A percentile compares a stretch with the other conserved stretches of the same genome.
Evolutionary conservation across 2,329 filamentous ascomycete species (phyloP).

Genomic region (Cladosporium halotolerans): DNA sequence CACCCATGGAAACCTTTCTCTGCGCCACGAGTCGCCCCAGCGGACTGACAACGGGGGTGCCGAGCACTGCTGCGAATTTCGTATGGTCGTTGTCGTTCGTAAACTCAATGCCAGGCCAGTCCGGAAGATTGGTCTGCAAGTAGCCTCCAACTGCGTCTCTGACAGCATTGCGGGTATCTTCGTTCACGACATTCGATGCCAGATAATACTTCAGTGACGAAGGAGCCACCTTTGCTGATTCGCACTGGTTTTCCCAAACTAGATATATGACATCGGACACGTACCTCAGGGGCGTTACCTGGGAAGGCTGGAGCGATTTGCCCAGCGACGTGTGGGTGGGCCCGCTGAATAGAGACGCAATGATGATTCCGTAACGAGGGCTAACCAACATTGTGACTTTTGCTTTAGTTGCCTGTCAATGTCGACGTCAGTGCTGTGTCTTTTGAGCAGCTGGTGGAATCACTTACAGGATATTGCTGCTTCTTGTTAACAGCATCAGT

Average conservation of each 20-base stretch:
- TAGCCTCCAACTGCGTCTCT: background rate
- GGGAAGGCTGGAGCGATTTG: background rate
- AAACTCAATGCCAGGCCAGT: background rate
- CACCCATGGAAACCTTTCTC: background rate
- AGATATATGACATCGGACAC: background rate
- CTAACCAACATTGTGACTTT: background rate
- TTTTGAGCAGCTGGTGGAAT: background rate
- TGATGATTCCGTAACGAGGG: background rate
- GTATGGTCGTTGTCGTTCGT: background rate
- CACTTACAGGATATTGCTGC: background rate
- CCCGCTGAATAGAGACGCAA: background rate
- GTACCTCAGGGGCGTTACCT: background rate
- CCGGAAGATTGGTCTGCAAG: background rate
- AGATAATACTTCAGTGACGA: background rate
- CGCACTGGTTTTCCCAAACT: background rate
- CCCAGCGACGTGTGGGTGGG: background rate
- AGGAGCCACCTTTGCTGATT: background rate
- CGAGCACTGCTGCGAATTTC: background rate
- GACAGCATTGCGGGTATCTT: background rate
- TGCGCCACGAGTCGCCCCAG: background rate
- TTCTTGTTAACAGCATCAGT: background rate
- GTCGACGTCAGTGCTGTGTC: background rate
- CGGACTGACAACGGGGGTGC: background rate
- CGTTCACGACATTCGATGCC: background rate
- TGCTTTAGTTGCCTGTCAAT: background rate